Base-by-base conservation (phyloP, 2,329 filamentous ascomycete species). In the Stemphylium lycopersici region DNA sequence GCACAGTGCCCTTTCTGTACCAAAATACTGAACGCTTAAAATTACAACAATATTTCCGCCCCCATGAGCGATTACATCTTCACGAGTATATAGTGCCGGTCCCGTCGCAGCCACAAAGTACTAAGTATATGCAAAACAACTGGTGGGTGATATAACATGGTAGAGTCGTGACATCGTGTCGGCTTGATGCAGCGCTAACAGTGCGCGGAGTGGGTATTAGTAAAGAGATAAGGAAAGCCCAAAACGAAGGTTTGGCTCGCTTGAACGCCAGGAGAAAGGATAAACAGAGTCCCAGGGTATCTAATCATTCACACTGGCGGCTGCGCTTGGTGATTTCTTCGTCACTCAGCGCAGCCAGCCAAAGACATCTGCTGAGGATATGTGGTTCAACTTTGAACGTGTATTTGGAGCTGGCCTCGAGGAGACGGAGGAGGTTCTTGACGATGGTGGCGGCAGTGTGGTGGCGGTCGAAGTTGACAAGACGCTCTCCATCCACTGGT, bases 391-490 rank as follows among this genome's bases (percentile, higher is more conserved):
- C 87, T 63, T 87, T 83, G 71, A 93, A 92, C 6, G 79, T 77
- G 71, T 93, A 95, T 51, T 86, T 83, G 18, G 87, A 85, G 70
- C 90, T 93, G 1, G 89, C 88, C 75, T 95, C 90, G 8, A 95
- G 80, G n/a, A 95, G 79, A 18, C 90, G 82, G 36, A 93, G 78
- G 34, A 95, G 78, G 43, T 89, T 91, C 80, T 95, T 95, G 61
- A 93, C 87, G 34, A 93, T 88, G 1, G 84, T 82, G 3, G 90
- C 90, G 22, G 88, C 87, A 29, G 86, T 88, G 56, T 91, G 88
- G 65, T 89, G 91, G 53, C 89, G 84, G 77, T 93, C 90, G 76
- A 95, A 95, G 73, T 95, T 95, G 65, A 95, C 84, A 39, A 95
- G 79, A 12, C 87, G 87, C 56, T 89, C 84, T 4, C 84, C 70